Percentiles rank a stretch among this genome's conserved stretches.
Evolutionary conservation across 164 flowering plant genomes (phyloP).

Genomic region (Akebia trifoliata): DNA sequence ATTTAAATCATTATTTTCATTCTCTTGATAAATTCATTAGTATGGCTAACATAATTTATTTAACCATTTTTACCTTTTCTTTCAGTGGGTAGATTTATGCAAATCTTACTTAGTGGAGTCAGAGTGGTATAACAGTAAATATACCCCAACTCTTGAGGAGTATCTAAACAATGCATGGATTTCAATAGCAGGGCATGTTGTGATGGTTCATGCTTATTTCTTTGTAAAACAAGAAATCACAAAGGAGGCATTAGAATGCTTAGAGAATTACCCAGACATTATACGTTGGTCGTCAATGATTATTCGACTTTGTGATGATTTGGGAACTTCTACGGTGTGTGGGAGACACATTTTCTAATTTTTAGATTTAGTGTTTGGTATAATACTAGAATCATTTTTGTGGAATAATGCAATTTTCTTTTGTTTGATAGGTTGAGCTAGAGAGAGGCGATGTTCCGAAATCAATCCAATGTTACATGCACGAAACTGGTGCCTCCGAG

Average conservation of each 20-base stretch:
- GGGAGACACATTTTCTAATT: no score
- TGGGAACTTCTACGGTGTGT: conserved; percentile 38
- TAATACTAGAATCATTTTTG: no score
- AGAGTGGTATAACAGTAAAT: conserved; percentile 29
- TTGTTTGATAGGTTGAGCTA: conserved; percentile 34
- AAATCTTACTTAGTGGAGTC: conserved; percentile 40
- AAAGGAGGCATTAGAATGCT: neutral
- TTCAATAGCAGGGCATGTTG: conserved; percentile 24
- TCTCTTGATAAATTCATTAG: no score
- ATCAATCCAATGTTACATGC: conserved; percentile 33
- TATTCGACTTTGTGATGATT: conserved; percentile 34
- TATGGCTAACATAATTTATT: no score
- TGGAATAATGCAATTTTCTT: no score
- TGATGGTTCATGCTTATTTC: conserved; percentile 26
- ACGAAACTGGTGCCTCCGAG: conserved; percentile 9
- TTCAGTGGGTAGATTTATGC: conserved; percentile 47
- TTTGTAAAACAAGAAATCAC: conserved; percentile 6
- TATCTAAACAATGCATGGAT: conserved; percentile 41
- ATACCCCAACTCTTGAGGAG: conserved; percentile 36
- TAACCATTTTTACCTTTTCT: no score
- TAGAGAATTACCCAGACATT: conserved; percentile 17
- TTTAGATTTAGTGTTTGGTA: neutral
- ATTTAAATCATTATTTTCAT: neutral
- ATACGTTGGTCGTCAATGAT: conserved; percentile 29
- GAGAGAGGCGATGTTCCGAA: conserved; percentile 34